These are phyloP conservation scores for Biscutella auriculata DNA, from an alignment of 441 rosid species.

Conservation along the genomic window DNA sequence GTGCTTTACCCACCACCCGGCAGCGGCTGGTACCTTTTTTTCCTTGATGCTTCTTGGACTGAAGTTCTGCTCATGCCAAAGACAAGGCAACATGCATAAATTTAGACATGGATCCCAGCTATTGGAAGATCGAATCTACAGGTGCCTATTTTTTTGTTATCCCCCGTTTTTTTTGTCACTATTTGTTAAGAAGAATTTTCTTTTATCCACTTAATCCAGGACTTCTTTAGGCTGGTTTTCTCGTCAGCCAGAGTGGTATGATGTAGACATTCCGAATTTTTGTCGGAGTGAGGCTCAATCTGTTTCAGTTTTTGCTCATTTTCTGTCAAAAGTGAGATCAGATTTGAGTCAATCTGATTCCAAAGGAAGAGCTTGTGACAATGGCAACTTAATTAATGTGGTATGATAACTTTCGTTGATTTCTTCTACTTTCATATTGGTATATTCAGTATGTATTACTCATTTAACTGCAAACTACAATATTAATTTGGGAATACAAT, in stretches of 20 bases:
- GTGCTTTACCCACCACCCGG: no score
- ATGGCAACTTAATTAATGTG: constrained; percentile 31
- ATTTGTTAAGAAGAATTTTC: constrained; percentile 6
- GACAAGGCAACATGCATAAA: no score
- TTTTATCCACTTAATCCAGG: constrained; percentile 34
- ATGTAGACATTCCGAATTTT: constrained; percentile 41
- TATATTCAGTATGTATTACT: neutral
- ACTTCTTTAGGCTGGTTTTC: constrained; percentile 90
- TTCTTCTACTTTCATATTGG: neutral
- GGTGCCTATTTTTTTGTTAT: no score
- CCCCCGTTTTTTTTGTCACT: no score
- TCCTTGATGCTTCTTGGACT: no score
- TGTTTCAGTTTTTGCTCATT: constrained; percentile 50
- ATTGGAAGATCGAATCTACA: no score
- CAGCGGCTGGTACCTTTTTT: no score
- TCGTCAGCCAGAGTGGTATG: constrained; percentile 72
- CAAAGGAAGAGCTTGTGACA: constrained; percentile 38
- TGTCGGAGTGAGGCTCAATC: constrained; percentile 73
- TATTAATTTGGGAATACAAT: constrained; percentile 8
- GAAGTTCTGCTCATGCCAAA: no score
- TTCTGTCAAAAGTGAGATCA: constrained; percentile 38
- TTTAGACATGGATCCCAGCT: no score
- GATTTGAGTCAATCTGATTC: constrained; percentile 39
- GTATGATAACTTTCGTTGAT: constrained; percentile 31
- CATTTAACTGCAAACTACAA: neutral